Evolutionary conservation across 2,329 filamentous ascomycete species (phyloP).

Genomic region (Aspergillus flavus): DNA sequence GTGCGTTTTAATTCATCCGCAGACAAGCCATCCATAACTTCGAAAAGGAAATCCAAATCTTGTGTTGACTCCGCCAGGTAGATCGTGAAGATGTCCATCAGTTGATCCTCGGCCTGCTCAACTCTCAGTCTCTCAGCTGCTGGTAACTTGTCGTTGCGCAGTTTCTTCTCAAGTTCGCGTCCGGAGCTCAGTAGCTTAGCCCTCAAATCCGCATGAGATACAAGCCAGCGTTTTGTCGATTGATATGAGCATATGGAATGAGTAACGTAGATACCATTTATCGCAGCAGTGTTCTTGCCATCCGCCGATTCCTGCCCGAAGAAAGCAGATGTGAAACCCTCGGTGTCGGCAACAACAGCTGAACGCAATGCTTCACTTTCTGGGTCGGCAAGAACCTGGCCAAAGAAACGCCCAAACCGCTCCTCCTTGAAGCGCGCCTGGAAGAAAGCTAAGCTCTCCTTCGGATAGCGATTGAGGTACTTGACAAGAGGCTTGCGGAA

Average conservation of each 20-base stretch:
- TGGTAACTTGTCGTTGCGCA: conserved; percentile 70
- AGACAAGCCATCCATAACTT: conserved; percentile 80
- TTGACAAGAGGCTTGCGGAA: conserved; percentile 89
- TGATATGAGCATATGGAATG: conserved; percentile 73
- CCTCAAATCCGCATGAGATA: conserved; percentile 60
- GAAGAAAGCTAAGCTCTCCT: conserved; percentile 82
- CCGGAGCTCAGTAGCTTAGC: conserved; percentile 64
- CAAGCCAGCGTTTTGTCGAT: conserved; percentile 67
- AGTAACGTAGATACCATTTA: conserved; percentile 86
- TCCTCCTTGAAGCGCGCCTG: conserved; percentile 78
- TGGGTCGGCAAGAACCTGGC: conserved; percentile 77
- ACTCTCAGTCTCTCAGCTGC: conserved; percentile 76
- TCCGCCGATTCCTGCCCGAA: conserved; percentile 66
- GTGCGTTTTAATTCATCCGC: conserved; percentile 78
- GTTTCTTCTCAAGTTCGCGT: conserved; percentile 75
- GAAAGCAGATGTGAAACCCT: conserved; percentile 68
- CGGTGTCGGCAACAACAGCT: conserved; percentile 71
- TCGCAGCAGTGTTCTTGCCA: conserved; percentile 72
- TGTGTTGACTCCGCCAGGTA: conserved; percentile 74
- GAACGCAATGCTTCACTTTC: conserved; percentile 75
- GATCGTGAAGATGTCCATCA: conserved; percentile 81
- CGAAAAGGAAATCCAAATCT: conserved; percentile 82
- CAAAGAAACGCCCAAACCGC: conserved; percentile 86
- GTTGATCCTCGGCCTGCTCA: conserved; percentile 84
- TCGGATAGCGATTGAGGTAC: conserved; percentile 90